Evolutionary conservation across 257 asterid genomes (phyloP), one percentile per base, ranked within the genome.

Genomic region (Scutellaria barbata): DNA sequence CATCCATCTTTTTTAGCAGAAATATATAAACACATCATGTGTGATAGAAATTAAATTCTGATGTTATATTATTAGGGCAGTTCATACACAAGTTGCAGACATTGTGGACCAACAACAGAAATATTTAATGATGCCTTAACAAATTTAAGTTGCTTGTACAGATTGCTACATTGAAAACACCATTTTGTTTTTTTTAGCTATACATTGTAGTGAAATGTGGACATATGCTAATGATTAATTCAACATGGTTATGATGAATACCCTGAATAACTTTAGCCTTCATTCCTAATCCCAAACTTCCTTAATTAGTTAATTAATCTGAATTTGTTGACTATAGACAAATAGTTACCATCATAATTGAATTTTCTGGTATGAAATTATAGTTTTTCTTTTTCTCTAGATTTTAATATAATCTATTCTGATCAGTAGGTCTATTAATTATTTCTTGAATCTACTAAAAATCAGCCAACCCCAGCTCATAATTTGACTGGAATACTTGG

Each of bases 21-120:
- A 48, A 63, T 79, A 69, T 39, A 35, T 63, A 47, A 74, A 40
- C 66, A 69, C 47, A 74, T 58, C 62, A 70, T 74, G 75, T 70
- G 75, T 64, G 64, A 46, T 52, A 33, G 63, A 57, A 74, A 79
- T 69, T 71, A 7, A 79, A 57, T 59, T 71, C 53, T 65, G 75
- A 59, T 70, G 52, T 79, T 70, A 51, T 59, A 66, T 74, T 39
- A 74, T 69, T 69, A 63, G 42, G 61, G 74, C 37, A 64, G 18
- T 71, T 45, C 74, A 47, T 56, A 52, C 47, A 40, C 71, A 50
- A 64, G 12, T 75, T 74, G 76, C 74, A 35, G 51, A 16, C 80
- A 50, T 50, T 50, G 75, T 79, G 75, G 83, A 66, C 83, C 76
- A 63, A 8, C 45, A 50, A 59, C 42, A 35, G 4, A 17, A 71